These are phyloP conservation scores for Aspergillus ruber DNA, from an alignment of 2,329 filamentous ascomycete genomes.

Conservation along the genomic window DNA sequence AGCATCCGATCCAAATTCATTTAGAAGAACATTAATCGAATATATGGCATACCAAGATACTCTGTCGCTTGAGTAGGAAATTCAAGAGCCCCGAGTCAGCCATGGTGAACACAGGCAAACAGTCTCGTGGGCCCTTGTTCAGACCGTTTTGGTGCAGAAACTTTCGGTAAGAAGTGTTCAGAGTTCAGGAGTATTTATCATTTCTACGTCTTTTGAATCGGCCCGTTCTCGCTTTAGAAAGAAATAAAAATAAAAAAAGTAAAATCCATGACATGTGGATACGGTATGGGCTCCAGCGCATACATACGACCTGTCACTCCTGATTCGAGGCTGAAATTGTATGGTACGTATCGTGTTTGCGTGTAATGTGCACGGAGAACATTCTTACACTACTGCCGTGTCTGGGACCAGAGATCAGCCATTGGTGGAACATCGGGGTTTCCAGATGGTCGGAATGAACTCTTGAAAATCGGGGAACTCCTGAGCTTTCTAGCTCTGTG, in stretches of 20 bases:
- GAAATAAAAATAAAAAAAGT: neutral
- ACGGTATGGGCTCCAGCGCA: neutral
- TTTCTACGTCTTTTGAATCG: neutral
- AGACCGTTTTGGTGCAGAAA: neutral
- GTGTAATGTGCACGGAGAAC: too few relatives aligned
- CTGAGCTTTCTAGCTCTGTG: neutral
- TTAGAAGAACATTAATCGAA: neutral
- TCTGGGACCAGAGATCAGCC: neutral
- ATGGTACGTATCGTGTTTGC: too few relatives aligned
- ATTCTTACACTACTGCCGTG: too few relatives aligned
- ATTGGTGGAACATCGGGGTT: neutral
- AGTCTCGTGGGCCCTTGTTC: neutral
- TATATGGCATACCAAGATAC: neutral
- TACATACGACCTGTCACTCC: neutral
- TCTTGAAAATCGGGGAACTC: neutral
- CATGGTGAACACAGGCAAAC: neutral
- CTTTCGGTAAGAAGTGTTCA: neutral
- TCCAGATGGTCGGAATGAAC: neutral
- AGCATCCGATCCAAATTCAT: neutral
- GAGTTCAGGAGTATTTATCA: neutral
- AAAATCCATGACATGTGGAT: neutral
- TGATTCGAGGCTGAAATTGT: too few relatives aligned
- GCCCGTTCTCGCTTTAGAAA: neutral
- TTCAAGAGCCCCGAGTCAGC: neutral
- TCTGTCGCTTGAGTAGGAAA: neutral